phyloP scores from a whole-genome alignment of 768 basidiomycete species.

The Suillus luteus region DNA sequence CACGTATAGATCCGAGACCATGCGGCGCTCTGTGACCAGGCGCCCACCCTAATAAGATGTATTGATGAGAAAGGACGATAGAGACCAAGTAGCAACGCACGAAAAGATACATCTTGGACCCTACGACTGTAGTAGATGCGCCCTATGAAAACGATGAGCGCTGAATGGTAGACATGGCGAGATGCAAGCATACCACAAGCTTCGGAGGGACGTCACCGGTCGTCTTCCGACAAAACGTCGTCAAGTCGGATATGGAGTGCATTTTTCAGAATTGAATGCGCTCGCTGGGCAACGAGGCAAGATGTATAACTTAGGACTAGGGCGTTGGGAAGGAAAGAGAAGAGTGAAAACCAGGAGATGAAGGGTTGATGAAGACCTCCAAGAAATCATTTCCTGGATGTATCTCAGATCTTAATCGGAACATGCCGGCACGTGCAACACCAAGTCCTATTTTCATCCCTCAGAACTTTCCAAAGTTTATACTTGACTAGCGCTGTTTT shows the following conservation, averaged over 20 bases:
- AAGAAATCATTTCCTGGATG: slow-evolving; percentile 7
- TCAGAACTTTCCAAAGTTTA: slow-evolving; percentile 4
- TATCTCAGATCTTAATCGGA: slow-evolving; percentile 34
- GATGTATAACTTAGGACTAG: slow-evolving; percentile 12
- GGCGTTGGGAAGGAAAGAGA: slow-evolving; percentile 19
- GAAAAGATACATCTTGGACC: slow-evolving; percentile 88
- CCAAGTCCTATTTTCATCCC: not conserved
- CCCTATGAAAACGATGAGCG: slow-evolving; percentile 48
- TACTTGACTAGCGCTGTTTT: not conserved
- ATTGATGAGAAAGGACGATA: not conserved
- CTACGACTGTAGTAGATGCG: slow-evolving; percentile 88
- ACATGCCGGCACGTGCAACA: slow-evolving; percentile 21
- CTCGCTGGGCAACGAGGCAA: slow-evolving; percentile 4
- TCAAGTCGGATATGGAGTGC: slow-evolving; percentile 90
- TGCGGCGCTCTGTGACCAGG: slow-evolving; percentile 80
- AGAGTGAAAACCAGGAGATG: slow-evolving; percentile 16
- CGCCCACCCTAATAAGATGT: slow-evolving; percentile 69
- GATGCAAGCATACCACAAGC: slow-evolving; percentile 67
- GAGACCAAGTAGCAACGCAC: slow-evolving; percentile 43
- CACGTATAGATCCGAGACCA: slow-evolving; percentile 88
- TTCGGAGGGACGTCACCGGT: slow-evolving; percentile 86
- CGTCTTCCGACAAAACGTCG: slow-evolving; percentile 81
- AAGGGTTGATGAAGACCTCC: slow-evolving; percentile 8
- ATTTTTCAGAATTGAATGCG: slow-evolving; percentile 28
- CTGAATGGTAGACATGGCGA: not conserved